These are phyloP conservation scores for Podosphaera xanthii DNA, from an alignment of 2,329 filamentous ascomycete species.

Conservation along the genomic window DNA sequence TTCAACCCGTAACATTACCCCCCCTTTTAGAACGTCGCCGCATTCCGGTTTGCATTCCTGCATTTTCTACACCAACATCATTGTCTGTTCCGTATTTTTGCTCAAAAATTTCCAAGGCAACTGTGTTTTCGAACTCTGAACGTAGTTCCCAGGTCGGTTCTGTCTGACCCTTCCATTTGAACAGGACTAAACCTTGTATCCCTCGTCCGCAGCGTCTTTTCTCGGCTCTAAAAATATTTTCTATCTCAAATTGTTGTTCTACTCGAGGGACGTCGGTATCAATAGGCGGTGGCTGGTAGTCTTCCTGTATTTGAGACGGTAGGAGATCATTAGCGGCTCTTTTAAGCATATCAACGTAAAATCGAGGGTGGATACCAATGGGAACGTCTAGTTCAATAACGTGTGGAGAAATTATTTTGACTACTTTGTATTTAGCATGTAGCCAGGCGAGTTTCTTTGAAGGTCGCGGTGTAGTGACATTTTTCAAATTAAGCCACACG, in stretches of 20 bases:
- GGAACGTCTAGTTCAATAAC: neutral
- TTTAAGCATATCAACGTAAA: too few relatives aligned
- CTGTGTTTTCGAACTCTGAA: neutral
- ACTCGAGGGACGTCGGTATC: neutral
- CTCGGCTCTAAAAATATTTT: neutral
- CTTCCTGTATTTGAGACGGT: too few relatives aligned
- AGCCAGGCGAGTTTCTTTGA: too few relatives aligned
- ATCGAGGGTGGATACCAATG: neutral
- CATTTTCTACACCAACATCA: neutral
- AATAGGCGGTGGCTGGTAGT: neutral
- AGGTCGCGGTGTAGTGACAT: too few relatives aligned
- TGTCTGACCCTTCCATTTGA: neutral
- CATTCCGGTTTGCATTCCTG: neutral
- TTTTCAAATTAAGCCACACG: neutral
- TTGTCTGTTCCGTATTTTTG: neutral
- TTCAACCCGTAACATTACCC: neutral
- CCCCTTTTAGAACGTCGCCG: neutral
- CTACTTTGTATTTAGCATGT: neutral
- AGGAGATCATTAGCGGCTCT: too few relatives aligned
- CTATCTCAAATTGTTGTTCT: neutral
- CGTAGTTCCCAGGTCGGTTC: neutral
- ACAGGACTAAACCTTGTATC: neutral
- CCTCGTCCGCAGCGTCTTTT: neutral
- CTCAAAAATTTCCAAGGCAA: neutral
- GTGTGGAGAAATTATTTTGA: neutral